These are phyloP conservation scores for Mycena pura DNA, from an alignment of 768 basidiomycete species.

Conservation along the genomic window DNA sequence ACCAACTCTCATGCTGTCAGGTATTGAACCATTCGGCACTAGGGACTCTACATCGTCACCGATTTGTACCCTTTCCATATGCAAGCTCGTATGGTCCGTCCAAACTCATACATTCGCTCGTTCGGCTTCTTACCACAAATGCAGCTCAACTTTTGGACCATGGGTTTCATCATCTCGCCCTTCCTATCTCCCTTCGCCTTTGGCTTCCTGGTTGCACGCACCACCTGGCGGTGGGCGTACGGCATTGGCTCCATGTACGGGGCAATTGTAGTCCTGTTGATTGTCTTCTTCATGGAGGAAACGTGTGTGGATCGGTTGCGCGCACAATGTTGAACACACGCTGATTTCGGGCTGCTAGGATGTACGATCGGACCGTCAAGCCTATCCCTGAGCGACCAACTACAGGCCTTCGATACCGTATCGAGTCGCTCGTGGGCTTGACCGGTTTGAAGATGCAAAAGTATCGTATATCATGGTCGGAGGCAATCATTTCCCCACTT, in stretches of 20 bases:
- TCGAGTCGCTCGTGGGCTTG: conserved; percentile 68
- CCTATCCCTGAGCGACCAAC: conserved; percentile 54
- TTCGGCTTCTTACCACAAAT: not conserved
- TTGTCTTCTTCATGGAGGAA: conserved; percentile 68
- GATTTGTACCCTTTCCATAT: conserved; percentile 75
- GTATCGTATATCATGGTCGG: conserved; percentile 58
- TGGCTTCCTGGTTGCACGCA: conserved; percentile 69
- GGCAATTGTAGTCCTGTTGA: conserved; percentile 59
- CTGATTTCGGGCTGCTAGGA: conserved; percentile 37
- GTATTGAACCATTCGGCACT: not conserved
- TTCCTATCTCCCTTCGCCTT: conserved; percentile 71
- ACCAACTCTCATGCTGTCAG: not conserved
- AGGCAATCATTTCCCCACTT: conserved; percentile 51
- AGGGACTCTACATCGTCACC: conserved; percentile 67
- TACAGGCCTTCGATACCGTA: conserved; percentile 53
- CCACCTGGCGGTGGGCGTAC: conserved; percentile 71
- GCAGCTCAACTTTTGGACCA: conserved; percentile 74
- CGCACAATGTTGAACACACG: not conserved
- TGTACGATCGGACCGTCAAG: conserved; percentile 65
- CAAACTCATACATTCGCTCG: not conserved
- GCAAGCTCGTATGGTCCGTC: conserved; percentile 66
- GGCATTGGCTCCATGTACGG: conserved; percentile 69
- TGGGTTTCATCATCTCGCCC: conserved; percentile 73
- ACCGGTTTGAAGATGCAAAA: conserved; percentile 65
- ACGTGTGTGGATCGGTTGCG: conserved; percentile 60